Evolutionary conservation across 2,329 filamentous ascomycete genomes (phyloP).

Genomic region (Ascochyta clinopodiicola): DNA sequence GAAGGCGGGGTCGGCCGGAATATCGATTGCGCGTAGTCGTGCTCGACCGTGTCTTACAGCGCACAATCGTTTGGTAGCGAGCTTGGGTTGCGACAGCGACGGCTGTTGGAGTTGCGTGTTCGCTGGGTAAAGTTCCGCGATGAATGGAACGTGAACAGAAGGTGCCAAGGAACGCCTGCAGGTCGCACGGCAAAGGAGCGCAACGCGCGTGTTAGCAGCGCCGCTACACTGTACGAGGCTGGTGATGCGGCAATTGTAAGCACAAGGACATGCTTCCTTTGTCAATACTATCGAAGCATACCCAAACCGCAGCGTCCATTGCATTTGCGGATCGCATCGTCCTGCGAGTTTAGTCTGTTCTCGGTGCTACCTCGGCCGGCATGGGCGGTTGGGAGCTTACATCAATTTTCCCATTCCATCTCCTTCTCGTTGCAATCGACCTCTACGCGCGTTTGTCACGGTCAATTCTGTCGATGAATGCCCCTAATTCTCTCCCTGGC

Average conservation of each 20-base stretch:
- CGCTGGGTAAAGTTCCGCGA: slow-evolving; percentile 35
- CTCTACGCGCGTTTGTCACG: slow-evolving; percentile 17
- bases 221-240: background rate
- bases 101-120: slow-evolving; percentile 27
- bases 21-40: background rate
- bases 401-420: slow-evolving; percentile 17
- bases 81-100: slow-evolving; percentile 22
- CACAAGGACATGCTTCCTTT: background rate
- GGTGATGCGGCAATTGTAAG: background rate
- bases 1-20: background rate
- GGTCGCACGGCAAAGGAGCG: slow-evolving; percentile 11
- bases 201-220: background rate
- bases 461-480: slow-evolving; percentile 45
- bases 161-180: slow-evolving; percentile 31
- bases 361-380: slow-evolving; percentile 8
- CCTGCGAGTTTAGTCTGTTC: background rate
- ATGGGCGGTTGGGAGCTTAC: background rate
- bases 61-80: slow-evolving; percentile 20
- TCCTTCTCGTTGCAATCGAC: slow-evolving; percentile 22
- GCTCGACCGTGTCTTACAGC: slow-evolving; percentile 8
- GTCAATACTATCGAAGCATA: background rate
- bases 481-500: slow-evolving; percentile 40
- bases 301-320: background rate
- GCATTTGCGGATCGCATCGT: background rate
- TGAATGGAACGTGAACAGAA: slow-evolving; percentile 28